phyloP scores from a whole-genome alignment of 1,284 basidiomycete genomes.

The Puccinia horiana region DNA sequence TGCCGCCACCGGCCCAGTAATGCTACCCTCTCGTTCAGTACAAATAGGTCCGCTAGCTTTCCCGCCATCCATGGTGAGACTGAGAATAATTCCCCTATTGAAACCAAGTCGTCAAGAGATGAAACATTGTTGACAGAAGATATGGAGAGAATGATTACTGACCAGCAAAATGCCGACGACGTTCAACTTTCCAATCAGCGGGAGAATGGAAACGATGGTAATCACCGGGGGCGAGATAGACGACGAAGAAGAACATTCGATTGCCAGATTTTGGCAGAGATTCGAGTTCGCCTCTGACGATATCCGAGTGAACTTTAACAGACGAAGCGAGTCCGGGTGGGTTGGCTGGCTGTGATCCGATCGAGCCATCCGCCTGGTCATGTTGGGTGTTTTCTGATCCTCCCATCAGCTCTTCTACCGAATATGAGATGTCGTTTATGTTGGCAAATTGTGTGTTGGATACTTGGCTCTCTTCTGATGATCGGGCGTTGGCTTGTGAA shows the following conservation, averaged over 20 bases:
- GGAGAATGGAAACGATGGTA: slow-evolving; percentile 98
- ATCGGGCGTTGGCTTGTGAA: slow-evolving; percentile 40
- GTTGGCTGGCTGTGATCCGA: neutral
- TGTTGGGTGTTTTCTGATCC: slow-evolving; percentile 52
- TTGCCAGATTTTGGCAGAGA: slow-evolving; percentile 64
- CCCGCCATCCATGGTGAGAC: slow-evolving; percentile 95
- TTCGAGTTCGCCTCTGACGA: slow-evolving; percentile 40
- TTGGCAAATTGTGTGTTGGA: slow-evolving; percentile 72
- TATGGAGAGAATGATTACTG: slow-evolving; percentile 52
- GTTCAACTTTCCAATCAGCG: slow-evolving; percentile 94
- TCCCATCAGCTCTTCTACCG: slow-evolving; percentile 71
- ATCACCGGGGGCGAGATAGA: slow-evolving; percentile 97
- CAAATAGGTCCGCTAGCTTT: slow-evolving; percentile 87
- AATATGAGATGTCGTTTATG: slow-evolving; percentile 96
- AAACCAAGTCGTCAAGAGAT: neutral
- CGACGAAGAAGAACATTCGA: slow-evolving; percentile 87
- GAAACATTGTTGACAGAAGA: neutral
- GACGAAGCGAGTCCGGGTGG: neutral
- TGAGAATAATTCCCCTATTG: slow-evolving; percentile 82
- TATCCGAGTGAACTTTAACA: slow-evolving; percentile 31
- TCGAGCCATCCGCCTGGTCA: slow-evolving; percentile 5
- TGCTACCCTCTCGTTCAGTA: slow-evolving; percentile 95
- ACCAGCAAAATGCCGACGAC: slow-evolving; percentile 89
- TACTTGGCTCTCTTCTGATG: slow-evolving; percentile 32
- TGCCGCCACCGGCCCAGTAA: slow-evolving; percentile 92